Conservation (phyloP, 2,329 filamentous ascomycete species). For the Penicillium sp. region DNA sequence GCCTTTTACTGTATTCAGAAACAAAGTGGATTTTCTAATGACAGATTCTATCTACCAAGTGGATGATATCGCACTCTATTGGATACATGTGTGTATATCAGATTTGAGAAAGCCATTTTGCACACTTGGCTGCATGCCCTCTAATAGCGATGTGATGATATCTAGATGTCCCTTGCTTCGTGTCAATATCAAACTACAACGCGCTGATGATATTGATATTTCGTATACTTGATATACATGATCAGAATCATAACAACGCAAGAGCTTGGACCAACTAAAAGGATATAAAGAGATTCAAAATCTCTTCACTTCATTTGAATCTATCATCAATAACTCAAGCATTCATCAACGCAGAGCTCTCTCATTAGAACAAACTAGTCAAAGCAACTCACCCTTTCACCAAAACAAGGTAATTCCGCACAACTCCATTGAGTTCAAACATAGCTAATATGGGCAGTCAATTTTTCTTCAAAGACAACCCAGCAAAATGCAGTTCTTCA, state of each 20-base stretch:
- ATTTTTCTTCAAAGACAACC: neutral
- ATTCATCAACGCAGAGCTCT: neutral
- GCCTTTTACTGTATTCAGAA: neutral
- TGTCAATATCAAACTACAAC: neutral
- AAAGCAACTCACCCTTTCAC: neutral
- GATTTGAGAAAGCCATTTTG: neutral
- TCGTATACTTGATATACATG: neutral
- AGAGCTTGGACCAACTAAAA: neutral
- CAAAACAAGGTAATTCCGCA: neutral
- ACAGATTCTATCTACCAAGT: neutral
- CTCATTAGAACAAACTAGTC: neutral
- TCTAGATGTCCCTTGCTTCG: neutral
- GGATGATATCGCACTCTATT: neutral
- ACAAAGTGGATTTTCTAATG: neutral
- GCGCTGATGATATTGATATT: conserved; percentile 2
- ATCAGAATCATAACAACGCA: neutral
- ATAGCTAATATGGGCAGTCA: neutral
- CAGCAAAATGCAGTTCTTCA: conserved; percentile 14
- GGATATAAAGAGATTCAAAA: conserved; percentile 4
- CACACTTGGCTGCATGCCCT: neutral
- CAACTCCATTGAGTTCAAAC: neutral
- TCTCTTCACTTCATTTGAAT: neutral
- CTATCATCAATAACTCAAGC: neutral
- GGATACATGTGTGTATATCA: neutral
- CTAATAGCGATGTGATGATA: neutral